Evolutionary conservation across 2,329 filamentous ascomycete species (phyloP).

Genomic region (Pseudofabraea citricarpa): DNA sequence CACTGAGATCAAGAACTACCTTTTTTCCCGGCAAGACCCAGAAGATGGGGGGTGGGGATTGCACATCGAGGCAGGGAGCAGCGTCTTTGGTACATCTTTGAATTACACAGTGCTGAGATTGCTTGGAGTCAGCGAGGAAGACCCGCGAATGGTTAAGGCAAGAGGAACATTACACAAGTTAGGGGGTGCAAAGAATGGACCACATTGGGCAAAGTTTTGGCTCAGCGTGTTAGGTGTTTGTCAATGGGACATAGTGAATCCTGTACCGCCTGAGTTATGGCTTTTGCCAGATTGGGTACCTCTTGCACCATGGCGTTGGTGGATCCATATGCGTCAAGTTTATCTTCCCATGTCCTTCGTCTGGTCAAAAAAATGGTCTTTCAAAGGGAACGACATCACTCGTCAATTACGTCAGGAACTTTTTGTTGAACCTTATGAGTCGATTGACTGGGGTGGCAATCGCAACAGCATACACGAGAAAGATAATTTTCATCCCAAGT

Average conservation of each 20-base stretch:
- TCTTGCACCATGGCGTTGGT: conserved; percentile 89
- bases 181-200: conserved; percentile 76
- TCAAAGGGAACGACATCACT: conserved; percentile 70
- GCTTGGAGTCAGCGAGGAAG: conserved; percentile 77
- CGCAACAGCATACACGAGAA: conserved; percentile 74
- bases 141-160: conserved; percentile 81
- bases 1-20: conserved; percentile 87
- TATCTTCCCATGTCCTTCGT: conserved; percentile 88
- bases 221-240: conserved; percentile 77
- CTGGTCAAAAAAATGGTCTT: conserved; percentile 77
- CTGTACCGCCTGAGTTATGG: conserved; percentile 91
- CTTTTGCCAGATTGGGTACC: conserved; percentile 87
- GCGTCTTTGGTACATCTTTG: conserved; percentile 82
- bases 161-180: conserved; percentile 76
- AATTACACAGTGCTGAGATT: conserved; percentile 82
- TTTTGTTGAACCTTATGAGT: conserved; percentile 71
- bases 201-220: conserved; percentile 98
- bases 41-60: conserved; percentile 96
- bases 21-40: conserved; percentile 78
- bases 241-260: conserved; percentile 91
- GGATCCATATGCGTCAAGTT: conserved; percentile 98
- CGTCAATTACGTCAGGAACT: conserved; percentile 73
- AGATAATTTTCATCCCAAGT: conserved; percentile 94
- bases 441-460: conserved; percentile 71
- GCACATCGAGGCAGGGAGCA: conserved; percentile 90